A percentile compares a stretch with the other conserved stretches of the same genome.
phyloP scores from a whole-genome alignment of 345 rosid species.

The Cochlearia excelsa region DNA sequence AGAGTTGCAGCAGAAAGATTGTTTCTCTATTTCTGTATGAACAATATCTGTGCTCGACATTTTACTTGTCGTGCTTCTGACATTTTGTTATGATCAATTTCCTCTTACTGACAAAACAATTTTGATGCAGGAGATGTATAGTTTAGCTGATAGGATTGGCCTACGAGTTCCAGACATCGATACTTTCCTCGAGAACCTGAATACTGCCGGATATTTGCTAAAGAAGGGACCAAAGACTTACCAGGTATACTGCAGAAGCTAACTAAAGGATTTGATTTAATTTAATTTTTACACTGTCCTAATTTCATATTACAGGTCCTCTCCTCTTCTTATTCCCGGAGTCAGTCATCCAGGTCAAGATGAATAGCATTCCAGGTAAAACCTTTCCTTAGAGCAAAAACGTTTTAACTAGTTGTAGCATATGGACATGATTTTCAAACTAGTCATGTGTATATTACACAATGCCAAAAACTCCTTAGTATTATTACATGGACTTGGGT shows the following conservation, averaged over 20 bases:
- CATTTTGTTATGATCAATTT: conserved; percentile 8
- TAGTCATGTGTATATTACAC: conserved; percentile 24
- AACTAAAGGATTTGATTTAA: background rate
- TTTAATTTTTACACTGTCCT: background rate
- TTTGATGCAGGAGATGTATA: conserved; percentile 76
- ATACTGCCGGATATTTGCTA: conserved; percentile 76
- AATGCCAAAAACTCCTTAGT: conserved; percentile 22
- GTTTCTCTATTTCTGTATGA: conserved; percentile 74
- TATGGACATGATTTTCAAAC: conserved; percentile 9
- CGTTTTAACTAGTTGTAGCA: conserved; percentile 10
- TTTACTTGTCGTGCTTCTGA: conserved; percentile 3
- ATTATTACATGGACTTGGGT: conserved; percentile 18
- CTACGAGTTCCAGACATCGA: conserved; percentile 89
- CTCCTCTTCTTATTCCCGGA: conserved; percentile 74
- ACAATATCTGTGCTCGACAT: conserved; percentile 21
- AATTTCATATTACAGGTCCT: conserved; percentile 60
- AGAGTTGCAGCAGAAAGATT: conserved; percentile 81
- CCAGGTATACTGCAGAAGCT: conserved; percentile 52
- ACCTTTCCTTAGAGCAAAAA: conserved; percentile 15
- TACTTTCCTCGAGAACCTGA: conserved; percentile 79
- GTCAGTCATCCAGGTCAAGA: conserved; percentile 70
- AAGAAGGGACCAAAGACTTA: conserved; percentile 91
- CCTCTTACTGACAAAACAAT: background rate
- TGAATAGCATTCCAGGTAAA: conserved; percentile 24
- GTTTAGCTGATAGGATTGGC: conserved; percentile 85